Percentiles rank a stretch among this genome's conserved stretches.
phyloP scores from a whole-genome alignment of 768 basidiomycete species.

The Boletus sensibilis region DNA sequence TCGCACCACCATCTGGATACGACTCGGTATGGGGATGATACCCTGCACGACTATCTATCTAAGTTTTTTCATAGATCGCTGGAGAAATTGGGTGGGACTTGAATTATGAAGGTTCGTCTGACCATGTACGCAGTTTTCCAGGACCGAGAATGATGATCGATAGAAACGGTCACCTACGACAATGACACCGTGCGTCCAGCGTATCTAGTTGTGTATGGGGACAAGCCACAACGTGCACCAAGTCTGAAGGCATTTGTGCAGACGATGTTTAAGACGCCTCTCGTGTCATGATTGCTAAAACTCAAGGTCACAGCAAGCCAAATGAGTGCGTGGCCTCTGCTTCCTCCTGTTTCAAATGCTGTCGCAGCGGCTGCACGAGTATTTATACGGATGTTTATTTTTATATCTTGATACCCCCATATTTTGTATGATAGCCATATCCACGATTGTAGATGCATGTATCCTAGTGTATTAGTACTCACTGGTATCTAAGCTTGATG shows the following conservation, averaged over 20 bases:
- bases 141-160: background rate
- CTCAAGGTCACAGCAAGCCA: background rate
- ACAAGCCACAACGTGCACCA: conserved; percentile 18
- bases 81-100: conserved; percentile 64
- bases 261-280: conserved; percentile 33
- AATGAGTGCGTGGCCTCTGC: background rate
- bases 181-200: conserved; percentile 69
- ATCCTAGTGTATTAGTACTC: conserved; percentile 3
- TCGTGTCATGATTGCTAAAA: conserved; percentile 20
- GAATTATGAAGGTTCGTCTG: conserved; percentile 50
- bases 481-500: background rate
- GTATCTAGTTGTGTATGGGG: conserved; percentile 61
- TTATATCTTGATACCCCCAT: conserved; percentile 14
- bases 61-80: conserved; percentile 41
- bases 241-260: conserved; percentile 29
- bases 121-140: background rate
- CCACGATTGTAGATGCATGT: conserved; percentile 6
- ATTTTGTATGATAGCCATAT: conserved; percentile 17
- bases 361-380: background rate
- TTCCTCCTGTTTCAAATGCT: background rate
- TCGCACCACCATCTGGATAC: conserved; percentile 53
- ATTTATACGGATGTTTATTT: conserved; percentile 12
- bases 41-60: background rate
- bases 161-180: conserved; percentile 62
- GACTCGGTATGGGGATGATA: conserved; percentile 49